Base-by-base conservation (phyloP, 2,329 filamentous ascomycete species). In the Pseudopyricularia cyperi region DNA sequence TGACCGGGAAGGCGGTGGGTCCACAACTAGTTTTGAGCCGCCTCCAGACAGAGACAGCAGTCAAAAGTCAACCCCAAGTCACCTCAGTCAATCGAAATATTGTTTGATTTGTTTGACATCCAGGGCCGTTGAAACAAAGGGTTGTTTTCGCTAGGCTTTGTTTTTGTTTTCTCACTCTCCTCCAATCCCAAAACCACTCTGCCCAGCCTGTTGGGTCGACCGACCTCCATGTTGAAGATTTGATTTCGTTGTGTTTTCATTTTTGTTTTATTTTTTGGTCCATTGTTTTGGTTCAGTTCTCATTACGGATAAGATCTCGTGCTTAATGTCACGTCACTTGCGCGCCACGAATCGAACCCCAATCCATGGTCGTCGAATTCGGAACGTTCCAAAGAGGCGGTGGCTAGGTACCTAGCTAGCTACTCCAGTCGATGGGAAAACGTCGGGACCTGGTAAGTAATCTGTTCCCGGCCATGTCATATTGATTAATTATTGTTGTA, bases 121-220 rank as follows among this genome's bases (percentile, higher is more conserved):
- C 50, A 52, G 52, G 53, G 52, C 55, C 57, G 55, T 65, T 62
- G 63, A 66, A 66, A 66, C 65, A 62, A 59, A 59, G 60, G 52
- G 52, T 58, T 62, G 61, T 65, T 65, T 65, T 55, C 57, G 55
- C n/a, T n/a, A n/a, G n/a, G n/a, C n/a, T n/a, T n/a, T n/a, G n/a
- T n/a, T n/a, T n/a, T n/a, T n/a, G 49, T 55, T 55, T 51, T 42
- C 49, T 51, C 46, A n/a, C n/a, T n/a, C n/a, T n/a, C n/a, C n/a
- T n/a, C n/a, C n/a, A n/a, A 42, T 22, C 35, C 17, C 12, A 7
- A 42, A 42, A 42, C 37, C 17, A 11, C 11, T 28, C 46, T 19
- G 30, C n/a, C 14, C 11, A 48, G 24, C 15, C 4, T 7, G n/a
- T 15, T 15, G 7, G 4, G 15, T 4, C 30, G 22, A 17, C 28